A percentile compares a stretch with the other conserved stretches of the same genome.
phyloP scores from a whole-genome alignment of 2,329 filamentous ascomycete species.

The Colletotrichum kahawae region DNA sequence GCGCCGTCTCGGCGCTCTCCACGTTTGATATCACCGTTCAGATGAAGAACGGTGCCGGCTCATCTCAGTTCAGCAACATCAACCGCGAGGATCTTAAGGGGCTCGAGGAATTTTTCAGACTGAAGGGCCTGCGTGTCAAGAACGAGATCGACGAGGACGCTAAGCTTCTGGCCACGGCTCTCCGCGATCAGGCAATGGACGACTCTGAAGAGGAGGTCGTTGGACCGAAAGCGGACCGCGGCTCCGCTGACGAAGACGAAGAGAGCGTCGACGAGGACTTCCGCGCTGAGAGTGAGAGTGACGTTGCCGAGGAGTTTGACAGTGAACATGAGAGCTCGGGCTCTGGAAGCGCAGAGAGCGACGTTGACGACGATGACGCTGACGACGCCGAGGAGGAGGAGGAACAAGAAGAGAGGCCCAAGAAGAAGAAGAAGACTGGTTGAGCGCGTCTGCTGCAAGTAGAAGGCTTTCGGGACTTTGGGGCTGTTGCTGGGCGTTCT shows the following conservation, averaged over 20 bases:
- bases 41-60: conserved; percentile 84
- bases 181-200: conserved; percentile 83
- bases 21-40: conserved; percentile 97
- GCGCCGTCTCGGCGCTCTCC: conserved; percentile 89
- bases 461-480: background rate
- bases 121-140: conserved; percentile 93
- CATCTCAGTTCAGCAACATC: conserved; percentile 98
- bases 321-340: conserved; percentile 88
- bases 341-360: conserved; percentile 65
- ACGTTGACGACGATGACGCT: conserved; percentile 56
- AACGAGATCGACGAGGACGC: conserved; percentile 98
- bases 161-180: conserved; percentile 77
- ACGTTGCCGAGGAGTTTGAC: conserved; percentile 96
- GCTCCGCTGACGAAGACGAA: conserved; percentile 93
- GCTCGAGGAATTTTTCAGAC: conserved; percentile 96
- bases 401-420: conserved; percentile 49
- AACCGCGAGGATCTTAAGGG: conserved; percentile 97
- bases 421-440: conserved; percentile 54
- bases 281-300: conserved; percentile 87
- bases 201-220: conserved; percentile 85
- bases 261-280: conserved; percentile 98
- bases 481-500: conserved; percentile 2
- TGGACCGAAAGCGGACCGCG: conserved; percentile 73
- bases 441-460: background rate
- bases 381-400: conserved; percentile 46